Percentiles rank a stretch among this genome's conserved stretches.
These are phyloP conservation scores for Xylariaceae sp. DNA, from an alignment of 2,329 filamentous ascomycete genomes.

Conservation along the genomic window DNA sequence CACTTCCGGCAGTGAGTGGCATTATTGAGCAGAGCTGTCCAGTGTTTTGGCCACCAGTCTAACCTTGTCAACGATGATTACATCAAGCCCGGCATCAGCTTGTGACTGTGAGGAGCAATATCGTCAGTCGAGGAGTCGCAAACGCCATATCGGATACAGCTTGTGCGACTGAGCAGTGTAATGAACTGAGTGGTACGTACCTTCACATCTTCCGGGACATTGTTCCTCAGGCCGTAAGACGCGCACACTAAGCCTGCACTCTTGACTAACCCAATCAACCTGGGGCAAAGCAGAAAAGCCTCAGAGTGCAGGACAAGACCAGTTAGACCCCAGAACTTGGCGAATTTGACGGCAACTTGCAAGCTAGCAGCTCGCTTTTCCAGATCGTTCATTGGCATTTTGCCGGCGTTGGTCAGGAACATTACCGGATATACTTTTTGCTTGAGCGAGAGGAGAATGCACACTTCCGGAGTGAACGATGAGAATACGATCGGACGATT, in stretches of 20 bases:
- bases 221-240: constrained; percentile 36
- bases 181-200: constrained; percentile 11
- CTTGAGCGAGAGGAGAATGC: constrained; percentile 33
- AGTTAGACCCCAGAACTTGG: constrained; percentile 35
- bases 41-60: constrained; percentile 4
- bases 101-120: constrained; percentile 3
- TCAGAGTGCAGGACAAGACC: constrained; percentile 38
- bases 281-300: constrained; percentile 35
- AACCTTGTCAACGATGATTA: constrained; percentile 11
- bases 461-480: constrained; percentile 37
- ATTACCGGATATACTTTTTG: constrained; percentile 33
- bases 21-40: too few relatives aligned
- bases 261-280: constrained; percentile 35
- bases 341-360: constrained; percentile 38
- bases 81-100: constrained; percentile 10
- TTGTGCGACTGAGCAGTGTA: background rate
- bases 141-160: background rate
- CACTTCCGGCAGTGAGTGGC: too few relatives aligned
- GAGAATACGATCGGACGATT: constrained; percentile 34
- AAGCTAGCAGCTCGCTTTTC: constrained; percentile 36
- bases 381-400: constrained; percentile 27
- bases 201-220: constrained; percentile 21
- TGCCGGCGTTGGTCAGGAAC: constrained; percentile 34
- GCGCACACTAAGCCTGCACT: constrained; percentile 32
- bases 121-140: too few relatives aligned